phyloP scores from a whole-genome alignment of 768 basidiomycete species.

The Russula griseocarnosa region DNA sequence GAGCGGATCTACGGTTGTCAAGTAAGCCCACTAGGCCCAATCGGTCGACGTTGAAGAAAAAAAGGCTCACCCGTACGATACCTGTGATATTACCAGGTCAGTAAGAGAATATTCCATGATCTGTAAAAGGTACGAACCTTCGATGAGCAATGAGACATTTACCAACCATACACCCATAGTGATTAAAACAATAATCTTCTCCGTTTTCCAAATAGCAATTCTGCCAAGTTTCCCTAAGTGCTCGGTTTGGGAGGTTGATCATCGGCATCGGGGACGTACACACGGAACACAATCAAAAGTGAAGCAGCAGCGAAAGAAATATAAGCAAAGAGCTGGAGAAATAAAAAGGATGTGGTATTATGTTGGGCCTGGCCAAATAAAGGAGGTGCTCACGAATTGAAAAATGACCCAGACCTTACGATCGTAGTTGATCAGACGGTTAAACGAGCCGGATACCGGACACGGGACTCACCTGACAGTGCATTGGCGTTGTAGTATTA shows the following conservation, averaged over 20 bases:
- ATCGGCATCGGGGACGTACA: neutral
- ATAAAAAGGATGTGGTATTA: neutral
- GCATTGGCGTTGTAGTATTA: neutral
- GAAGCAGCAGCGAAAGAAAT: neutral
- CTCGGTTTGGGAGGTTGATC: neutral
- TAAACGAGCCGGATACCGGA: neutral
- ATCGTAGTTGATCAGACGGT: neutral
- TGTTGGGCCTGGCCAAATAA: neutral
- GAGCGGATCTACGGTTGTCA: neutral
- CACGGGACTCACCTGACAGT: slow-evolving; percentile 14
- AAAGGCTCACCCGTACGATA: neutral
- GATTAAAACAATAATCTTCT: neutral
- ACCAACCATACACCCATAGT: neutral
- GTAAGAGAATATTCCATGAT: neutral
- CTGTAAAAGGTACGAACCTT: neutral
- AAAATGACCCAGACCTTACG: neutral
- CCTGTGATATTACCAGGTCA: neutral
- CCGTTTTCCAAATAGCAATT: slow-evolving; percentile 6
- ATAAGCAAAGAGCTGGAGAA: neutral
- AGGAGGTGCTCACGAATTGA: neutral
- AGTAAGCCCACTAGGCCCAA: neutral
- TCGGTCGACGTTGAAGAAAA: neutral
- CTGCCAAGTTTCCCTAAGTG: neutral
- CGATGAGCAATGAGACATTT: neutral
- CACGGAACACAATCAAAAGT: slow-evolving; percentile 3